These are phyloP conservation scores for Phytophthora vignae DNA, from an alignment of 352 stramenopile genomes.

Conservation along the genomic window DNA sequence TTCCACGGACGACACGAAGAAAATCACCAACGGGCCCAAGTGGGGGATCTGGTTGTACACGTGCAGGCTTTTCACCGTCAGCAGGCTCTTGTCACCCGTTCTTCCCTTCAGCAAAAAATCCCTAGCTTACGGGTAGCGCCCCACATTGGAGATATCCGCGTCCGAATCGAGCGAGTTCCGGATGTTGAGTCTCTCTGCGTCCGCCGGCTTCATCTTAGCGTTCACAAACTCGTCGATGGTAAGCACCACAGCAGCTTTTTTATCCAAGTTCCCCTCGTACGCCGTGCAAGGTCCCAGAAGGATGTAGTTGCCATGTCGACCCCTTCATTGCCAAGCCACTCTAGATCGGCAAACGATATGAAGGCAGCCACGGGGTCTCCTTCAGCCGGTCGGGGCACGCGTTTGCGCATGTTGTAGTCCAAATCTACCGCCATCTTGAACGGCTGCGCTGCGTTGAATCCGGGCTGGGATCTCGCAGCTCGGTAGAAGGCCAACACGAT, in stretches of 20 bases:
- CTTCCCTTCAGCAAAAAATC: constrained; percentile 11
- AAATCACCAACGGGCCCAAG: constrained; percentile 23
- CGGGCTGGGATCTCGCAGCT: constrained; percentile 11
- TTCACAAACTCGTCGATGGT: constrained; percentile 28
- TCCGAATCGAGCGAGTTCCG: constrained; percentile 28
- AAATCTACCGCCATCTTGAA: constrained; percentile 48
- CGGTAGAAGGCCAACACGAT: constrained; percentile 35
- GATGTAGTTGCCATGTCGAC: constrained; percentile 27
- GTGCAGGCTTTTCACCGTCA: constrained; percentile 37
- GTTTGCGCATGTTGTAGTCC: constrained; percentile 57
- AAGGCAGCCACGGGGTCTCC: constrained; percentile 42
- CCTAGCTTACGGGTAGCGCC: constrained; percentile 30
- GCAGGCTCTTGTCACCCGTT: background rate
- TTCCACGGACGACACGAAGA: constrained; percentile 38
- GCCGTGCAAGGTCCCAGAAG: constrained; percentile 58
- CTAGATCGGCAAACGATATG: constrained; percentile 29
- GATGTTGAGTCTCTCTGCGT: constrained; percentile 22
- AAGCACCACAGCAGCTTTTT: constrained; percentile 16
- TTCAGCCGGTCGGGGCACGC: constrained; percentile 31
- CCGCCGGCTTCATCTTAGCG: constrained; percentile 17
- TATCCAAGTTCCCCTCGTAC: constrained; percentile 27
- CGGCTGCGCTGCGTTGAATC: constrained; percentile 18
- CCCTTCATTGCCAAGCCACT: constrained; percentile 25
- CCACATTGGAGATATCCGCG: constrained; percentile 36
- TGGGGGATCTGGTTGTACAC: constrained; percentile 39